A percentile compares a stretch with the other conserved stretches of the same genome.
These are phyloP conservation scores for Areca catechu DNA, from an alignment of 176 grass and related monocot species.

Conservation along the genomic window DNA sequence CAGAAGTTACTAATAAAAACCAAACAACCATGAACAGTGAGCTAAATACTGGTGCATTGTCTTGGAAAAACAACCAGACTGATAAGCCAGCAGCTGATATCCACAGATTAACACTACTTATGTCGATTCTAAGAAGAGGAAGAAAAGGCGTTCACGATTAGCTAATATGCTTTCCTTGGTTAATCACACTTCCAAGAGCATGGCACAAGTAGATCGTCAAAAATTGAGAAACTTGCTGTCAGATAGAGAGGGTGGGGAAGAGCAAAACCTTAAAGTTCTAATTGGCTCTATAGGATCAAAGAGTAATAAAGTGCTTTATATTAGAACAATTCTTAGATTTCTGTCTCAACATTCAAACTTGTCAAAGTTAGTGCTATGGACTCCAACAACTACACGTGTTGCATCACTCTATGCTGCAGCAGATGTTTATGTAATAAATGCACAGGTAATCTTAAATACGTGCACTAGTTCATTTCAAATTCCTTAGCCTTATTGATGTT, in stretches of 20 bases:
- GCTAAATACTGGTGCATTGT: slow-evolving; percentile 6
- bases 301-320: slow-evolving; percentile 43
- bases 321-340: slow-evolving; percentile 38
- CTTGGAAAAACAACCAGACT: slow-evolving; percentile 3
- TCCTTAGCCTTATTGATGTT: too few species aligned
- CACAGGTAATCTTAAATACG: slow-evolving; percentile 26
- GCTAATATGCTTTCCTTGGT: neutral
- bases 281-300: slow-evolving; percentile 51
- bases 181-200: slow-evolving; percentile 6
- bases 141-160: slow-evolving; percentile 9
- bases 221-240: slow-evolving; percentile 28
- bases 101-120: slow-evolving; percentile 5
- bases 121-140: slow-evolving; percentile 15
- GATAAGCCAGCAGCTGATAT: neutral
- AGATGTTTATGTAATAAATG: slow-evolving; percentile 46
- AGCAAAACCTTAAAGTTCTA: slow-evolving; percentile 29
- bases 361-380: slow-evolving; percentile 39
- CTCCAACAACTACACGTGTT: slow-evolving; percentile 33
- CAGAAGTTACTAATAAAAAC: slow-evolving; percentile 14
- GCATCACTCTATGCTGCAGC: slow-evolving; percentile 40
- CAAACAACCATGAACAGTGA: slow-evolving; percentile 6
- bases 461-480: too few species aligned
- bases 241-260: slow-evolving; percentile 18
- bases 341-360: slow-evolving; percentile 38
- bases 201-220: neutral